Conservation (phyloP, 495 filamentous ascomycete species). For the Rostrohypoxylon terebratum region DNA sequence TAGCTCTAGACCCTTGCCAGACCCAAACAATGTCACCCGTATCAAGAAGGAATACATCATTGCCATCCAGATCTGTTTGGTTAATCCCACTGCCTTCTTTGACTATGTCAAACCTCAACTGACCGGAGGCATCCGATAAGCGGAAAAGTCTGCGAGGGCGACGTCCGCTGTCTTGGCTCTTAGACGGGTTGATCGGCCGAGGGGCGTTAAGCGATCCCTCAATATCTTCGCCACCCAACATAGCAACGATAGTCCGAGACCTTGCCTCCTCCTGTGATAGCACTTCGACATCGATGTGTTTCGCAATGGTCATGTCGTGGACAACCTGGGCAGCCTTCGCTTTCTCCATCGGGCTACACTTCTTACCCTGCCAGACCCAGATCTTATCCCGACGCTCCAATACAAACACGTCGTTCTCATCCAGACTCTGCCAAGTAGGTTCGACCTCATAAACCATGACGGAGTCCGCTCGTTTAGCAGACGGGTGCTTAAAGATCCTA, state of each 20-base stretch:
- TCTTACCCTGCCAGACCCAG: slow-evolving; percentile 73
- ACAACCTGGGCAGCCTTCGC: slow-evolving; percentile 72
- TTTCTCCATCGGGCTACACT: slow-evolving; percentile 73
- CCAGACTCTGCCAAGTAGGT: slow-evolving; percentile 68
- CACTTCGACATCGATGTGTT: slow-evolving; percentile 71
- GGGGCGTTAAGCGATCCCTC: slow-evolving; percentile 50
- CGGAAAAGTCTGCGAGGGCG: slow-evolving; percentile 63
- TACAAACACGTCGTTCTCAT: slow-evolving; percentile 72
- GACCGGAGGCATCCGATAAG: slow-evolving; percentile 66
- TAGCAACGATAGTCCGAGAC: slow-evolving; percentile 62
- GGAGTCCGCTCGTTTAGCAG: slow-evolving; percentile 55
- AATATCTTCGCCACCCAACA: slow-evolving; percentile 64
- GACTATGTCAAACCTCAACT: slow-evolving; percentile 64
- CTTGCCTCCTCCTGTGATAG: slow-evolving; percentile 67
- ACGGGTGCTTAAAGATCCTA: slow-evolving; percentile 68
- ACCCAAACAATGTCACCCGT: slow-evolving; percentile 66
- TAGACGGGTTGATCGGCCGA: slow-evolving; percentile 53
- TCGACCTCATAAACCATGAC: slow-evolving; percentile 72
- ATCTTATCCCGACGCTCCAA: slow-evolving; percentile 70
- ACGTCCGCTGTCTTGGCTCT: slow-evolving; percentile 13
- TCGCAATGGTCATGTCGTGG: slow-evolving; percentile 69
- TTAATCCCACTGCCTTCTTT: slow-evolving; percentile 60
- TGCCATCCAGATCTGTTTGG: slow-evolving; percentile 61
- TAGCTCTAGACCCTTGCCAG: slow-evolving; percentile 68
- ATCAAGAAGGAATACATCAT: slow-evolving; percentile 71